phyloP scores from a whole-genome alignment of 768 basidiomycete genomes.

The Suillus subalutaceus region DNA sequence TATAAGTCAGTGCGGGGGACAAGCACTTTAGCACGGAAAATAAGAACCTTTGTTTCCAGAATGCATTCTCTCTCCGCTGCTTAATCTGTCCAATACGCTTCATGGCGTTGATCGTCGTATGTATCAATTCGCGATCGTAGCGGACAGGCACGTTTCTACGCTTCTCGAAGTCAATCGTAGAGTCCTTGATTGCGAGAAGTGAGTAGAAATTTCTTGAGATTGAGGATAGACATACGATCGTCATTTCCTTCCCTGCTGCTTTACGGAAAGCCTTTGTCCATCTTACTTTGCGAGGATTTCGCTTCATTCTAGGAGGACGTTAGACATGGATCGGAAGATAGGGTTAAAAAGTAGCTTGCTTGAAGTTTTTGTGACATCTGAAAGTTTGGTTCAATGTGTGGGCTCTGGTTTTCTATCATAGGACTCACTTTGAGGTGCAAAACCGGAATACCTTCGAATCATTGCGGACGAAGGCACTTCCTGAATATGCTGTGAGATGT shows the following conservation, averaged over 20 bases:
- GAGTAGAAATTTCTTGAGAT: slow-evolving; percentile 5
- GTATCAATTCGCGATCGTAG: slow-evolving; percentile 92
- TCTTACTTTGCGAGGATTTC: slow-evolving; percentile 96
- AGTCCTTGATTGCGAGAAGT: slow-evolving; percentile 65
- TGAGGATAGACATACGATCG: slow-evolving; percentile 66
- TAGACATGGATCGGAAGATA: neutral
- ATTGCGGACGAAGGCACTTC: slow-evolving; percentile 95
- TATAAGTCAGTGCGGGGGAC: neutral
- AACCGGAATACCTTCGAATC: slow-evolving; percentile 98
- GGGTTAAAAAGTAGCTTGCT: slow-evolving; percentile 50
- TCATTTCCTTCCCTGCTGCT: slow-evolving; percentile 99
- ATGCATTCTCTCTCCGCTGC: slow-evolving; percentile 85
- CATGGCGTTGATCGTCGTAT: slow-evolving; percentile 95
- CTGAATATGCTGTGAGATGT: slow-evolving; percentile 38
- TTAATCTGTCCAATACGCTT: slow-evolving; percentile 94
- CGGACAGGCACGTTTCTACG: slow-evolving; percentile 95
- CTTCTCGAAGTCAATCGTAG: slow-evolving; percentile 99
- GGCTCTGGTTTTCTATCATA: neutral
- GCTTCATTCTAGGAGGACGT: slow-evolving; percentile 80
- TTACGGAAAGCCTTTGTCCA: slow-evolving; percentile 99
- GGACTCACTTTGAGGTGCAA: slow-evolving; percentile 90
- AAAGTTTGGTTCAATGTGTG: slow-evolving; percentile 13
- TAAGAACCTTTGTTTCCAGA: slow-evolving; percentile 89
- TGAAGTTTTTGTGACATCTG: slow-evolving; percentile 99
- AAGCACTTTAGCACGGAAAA: neutral